Percentiles rank a stretch among this genome's conserved stretches.
phyloP scores from a whole-genome alignment of 2,329 filamentous ascomycete species.

The Fusarium sp. region DNA sequence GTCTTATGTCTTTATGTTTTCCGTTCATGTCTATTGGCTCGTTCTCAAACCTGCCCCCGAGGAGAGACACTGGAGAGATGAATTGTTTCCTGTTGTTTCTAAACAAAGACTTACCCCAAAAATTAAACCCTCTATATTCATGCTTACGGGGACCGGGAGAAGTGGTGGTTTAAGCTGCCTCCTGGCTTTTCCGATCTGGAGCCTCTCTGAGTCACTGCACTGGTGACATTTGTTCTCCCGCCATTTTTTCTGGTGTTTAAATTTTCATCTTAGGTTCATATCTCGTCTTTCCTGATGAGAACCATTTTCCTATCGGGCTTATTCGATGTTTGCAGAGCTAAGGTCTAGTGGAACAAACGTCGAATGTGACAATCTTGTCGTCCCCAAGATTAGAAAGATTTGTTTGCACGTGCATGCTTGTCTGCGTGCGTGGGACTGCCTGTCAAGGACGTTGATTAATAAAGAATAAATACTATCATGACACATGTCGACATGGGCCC shows the following conservation, averaged over 20 bases:
- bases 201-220: slow-evolving; percentile 7
- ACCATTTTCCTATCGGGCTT: not conserved
- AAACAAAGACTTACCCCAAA: slow-evolving; percentile 23
- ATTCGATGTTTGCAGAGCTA: slow-evolving; percentile 4
- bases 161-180: slow-evolving; percentile 11
- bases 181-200: slow-evolving; percentile 1
- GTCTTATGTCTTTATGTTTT: slow-evolving; percentile 42
- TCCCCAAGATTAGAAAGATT: slow-evolving; percentile 26
- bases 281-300: not conserved
- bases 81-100: slow-evolving; percentile 29
- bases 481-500: slow-evolving; percentile 48
- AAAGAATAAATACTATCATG: slow-evolving; percentile 51
- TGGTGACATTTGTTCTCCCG: slow-evolving; percentile 15
- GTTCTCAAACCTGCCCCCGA: slow-evolving; percentile 25
- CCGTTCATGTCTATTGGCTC: slow-evolving; percentile 41
- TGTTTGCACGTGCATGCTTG: slow-evolving; percentile 27
- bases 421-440: slow-evolving; percentile 28
- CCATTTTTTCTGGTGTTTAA: slow-evolving; percentile 6
- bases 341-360: slow-evolving; percentile 10
- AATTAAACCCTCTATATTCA: slow-evolving; percentile 31
- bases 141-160: slow-evolving; percentile 26
- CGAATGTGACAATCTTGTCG: slow-evolving; percentile 16
- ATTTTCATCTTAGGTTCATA: not conserved
- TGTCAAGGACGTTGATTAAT: slow-evolving; percentile 47
- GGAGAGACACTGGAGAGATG: slow-evolving; percentile 35